Base-by-base conservation (phyloP, 2,329 filamentous ascomycete genomes). In the Claviceps purpurea region DNA sequence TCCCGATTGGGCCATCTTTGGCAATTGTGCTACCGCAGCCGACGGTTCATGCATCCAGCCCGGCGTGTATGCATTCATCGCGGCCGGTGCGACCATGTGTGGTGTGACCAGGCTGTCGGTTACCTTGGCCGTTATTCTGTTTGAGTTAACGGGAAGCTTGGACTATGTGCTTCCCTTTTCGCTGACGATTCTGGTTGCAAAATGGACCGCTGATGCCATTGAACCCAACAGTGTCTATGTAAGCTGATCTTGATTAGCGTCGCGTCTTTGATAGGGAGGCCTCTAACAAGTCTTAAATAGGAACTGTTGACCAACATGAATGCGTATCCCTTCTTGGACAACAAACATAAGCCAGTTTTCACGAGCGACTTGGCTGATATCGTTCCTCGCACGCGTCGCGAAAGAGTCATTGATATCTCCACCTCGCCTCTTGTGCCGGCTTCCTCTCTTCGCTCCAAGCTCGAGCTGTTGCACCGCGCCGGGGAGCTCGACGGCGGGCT, bases 261-360 rank as follows among this genome's bases (percentile, higher is more conserved):
- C 7, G n/a, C 7, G 20, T 14, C 13, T 4, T 22, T 7, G 14
- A n/a, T n/a, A 41, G 40, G 6, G 8, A 45, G 10, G 24, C 48
- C 16, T 49, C 62, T 62, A 26, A 62, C 55, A 3, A 8, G 5
- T 8, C 14, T 3, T 37, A 6, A 10, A 34, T 60, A 87, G 81
- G 93, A 97, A 64, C 78, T 97, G 11, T 74, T 97, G 18, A 97
- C 90, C 0, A 89, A 93, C 64, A 91, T 98, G 85, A 97, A 98
- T 67, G 86, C 88, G 2, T 98, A 97, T 58, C 93, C 93, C 0
- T 96, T 94, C 71, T 78, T 98, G n/a, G 89, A 95, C 68, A 95
- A 94, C 70, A 97, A 96, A 66, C 81, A 90, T 56, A 89, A 94
- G 59, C 90, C 91, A 1, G 76, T 94, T 18, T 95, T 96, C 65